A percentile compares a stretch with the other conserved stretches of the same genome.
Conservation (phyloP, 2,329 filamentous ascomycete species). For the Meredithiella fracta region DNA sequence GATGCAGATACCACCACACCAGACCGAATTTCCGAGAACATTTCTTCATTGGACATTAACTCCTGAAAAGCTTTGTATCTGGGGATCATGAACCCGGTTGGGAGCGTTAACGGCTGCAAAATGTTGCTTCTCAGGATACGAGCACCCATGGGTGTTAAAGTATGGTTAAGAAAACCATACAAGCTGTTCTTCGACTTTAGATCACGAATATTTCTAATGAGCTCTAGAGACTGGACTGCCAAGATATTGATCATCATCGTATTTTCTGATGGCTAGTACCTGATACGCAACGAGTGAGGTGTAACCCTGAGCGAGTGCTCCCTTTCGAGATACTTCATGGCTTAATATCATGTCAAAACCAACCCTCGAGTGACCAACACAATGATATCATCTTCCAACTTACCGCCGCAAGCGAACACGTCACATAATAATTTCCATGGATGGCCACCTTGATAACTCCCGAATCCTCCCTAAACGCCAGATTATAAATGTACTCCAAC, state of each 20-base stretch:
- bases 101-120: slow-evolving; percentile 65
- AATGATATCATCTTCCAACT: slow-evolving; percentile 18
- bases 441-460: slow-evolving; percentile 66
- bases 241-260: slow-evolving; percentile 92
- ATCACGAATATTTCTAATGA: slow-evolving; percentile 73
- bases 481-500: slow-evolving; percentile 56
- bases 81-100: slow-evolving; percentile 46
- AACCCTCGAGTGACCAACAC: neutral
- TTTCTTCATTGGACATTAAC: slow-evolving; percentile 62
- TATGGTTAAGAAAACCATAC: slow-evolving; percentile 73
- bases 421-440: slow-evolving; percentile 70
- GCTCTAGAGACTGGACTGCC: slow-evolving; percentile 71
- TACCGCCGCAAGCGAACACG: slow-evolving; percentile 74
- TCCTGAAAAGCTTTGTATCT: slow-evolving; percentile 77
- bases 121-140: slow-evolving; percentile 73
- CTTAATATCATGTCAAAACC: slow-evolving; percentile 32
- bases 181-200: slow-evolving; percentile 66
- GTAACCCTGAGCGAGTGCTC: slow-evolving; percentile 52
- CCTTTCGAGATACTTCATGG: slow-evolving; percentile 63
- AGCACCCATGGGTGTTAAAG: slow-evolving; percentile 73
- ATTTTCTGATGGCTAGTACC: slow-evolving; percentile 74
- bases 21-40: slow-evolving; percentile 62
- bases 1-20: slow-evolving; percentile 26
- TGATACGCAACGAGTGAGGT: slow-evolving; percentile 67
- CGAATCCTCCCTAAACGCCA: slow-evolving; percentile 68